Percentiles rank a stretch among this genome's conserved stretches.
Evolutionary conservation across 2,329 filamentous ascomycete species (phyloP).

Genomic region (Xylariaceae sp.): DNA sequence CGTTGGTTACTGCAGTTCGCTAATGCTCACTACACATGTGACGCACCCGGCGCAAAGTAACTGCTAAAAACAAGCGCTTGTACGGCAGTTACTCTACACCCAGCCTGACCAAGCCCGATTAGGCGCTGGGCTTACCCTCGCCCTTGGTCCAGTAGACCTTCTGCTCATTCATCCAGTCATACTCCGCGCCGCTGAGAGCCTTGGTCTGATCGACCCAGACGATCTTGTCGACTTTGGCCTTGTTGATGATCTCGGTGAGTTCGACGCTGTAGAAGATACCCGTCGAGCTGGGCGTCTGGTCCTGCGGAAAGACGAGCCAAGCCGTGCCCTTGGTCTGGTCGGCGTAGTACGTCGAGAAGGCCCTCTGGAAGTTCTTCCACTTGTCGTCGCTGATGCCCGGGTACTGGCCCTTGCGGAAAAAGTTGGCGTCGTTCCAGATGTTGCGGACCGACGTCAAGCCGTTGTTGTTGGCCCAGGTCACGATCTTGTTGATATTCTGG

Average conservation of each 20-base stretch:
- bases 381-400: neutral
- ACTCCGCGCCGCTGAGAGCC: neutral
- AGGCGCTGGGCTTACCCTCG: neutral
- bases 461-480: neutral
- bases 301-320: conserved; percentile 1
- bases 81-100: too few relatives aligned
- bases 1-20: too few relatives aligned
- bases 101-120: too few relatives aligned
- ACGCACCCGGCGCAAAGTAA: too few relatives aligned
- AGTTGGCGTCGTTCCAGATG: neutral
- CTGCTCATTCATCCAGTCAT: neutral
- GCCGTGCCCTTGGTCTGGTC: conserved; percentile 4
- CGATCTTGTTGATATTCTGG: neutral
- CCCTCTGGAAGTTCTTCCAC: neutral
- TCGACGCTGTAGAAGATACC: neutral
- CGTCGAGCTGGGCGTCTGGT: neutral
- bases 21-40: too few relatives aligned
- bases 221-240: conserved; percentile 1
- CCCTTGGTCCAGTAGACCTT: neutral
- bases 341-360: neutral
- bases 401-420: neutral
- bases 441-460: neutral
- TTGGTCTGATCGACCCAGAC: conserved; percentile 1
- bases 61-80: too few relatives aligned
- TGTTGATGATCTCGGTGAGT: neutral